Evolutionary conservation across 148 eudicot genomes (phyloP).

Genomic region (Limonium bicolor): DNA sequence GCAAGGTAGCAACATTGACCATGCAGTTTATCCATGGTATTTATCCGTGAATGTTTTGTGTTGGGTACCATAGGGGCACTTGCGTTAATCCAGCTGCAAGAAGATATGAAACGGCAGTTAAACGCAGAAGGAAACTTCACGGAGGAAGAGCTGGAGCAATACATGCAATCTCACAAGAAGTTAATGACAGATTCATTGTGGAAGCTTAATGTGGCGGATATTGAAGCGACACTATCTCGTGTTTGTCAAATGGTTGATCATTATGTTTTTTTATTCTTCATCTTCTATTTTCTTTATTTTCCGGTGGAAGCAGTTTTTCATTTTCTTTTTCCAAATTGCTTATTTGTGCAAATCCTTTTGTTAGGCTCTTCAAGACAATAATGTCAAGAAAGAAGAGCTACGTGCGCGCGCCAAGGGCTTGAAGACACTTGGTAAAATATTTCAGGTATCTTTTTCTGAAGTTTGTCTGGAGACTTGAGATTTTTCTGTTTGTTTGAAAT

Average conservation of each 20-base stretch:
- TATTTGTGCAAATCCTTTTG: constrained; percentile 7
- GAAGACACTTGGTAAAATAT: constrained; percentile 84
- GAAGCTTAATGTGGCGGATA: constrained; percentile 98
- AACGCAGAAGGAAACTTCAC: constrained; percentile 75
- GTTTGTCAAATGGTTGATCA: constrained; percentile 87
- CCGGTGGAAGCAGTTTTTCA: background rate
- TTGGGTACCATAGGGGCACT: constrained; percentile 62
- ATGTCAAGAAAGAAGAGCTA: constrained; percentile 75
- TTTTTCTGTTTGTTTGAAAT: background rate
- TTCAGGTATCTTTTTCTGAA: constrained; percentile 38
- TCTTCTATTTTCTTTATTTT: constrained; percentile 4
- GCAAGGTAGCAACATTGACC: background rate
- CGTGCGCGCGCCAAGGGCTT: constrained; percentile 89
- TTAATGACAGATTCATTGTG: constrained; percentile 93
- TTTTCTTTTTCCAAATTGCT: background rate
- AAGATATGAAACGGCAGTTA: constrained; percentile 88
- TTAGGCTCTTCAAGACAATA: constrained; percentile 88
- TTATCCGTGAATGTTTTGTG: no score
- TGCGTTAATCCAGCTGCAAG: constrained; percentile 91
- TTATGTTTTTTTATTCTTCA: background rate
- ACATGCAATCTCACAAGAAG: constrained; percentile 93
- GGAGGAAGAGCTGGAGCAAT: constrained; percentile 83
- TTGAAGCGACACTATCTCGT: constrained; percentile 78
- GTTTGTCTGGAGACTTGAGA: constrained; percentile 3
- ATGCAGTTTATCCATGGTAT: background rate